A percentile compares a stretch with the other conserved stretches of the same genome.
phyloP scores from a whole-genome alignment of 495 filamentous ascomycete species.

The Talaromyces thailandensis region DNA sequence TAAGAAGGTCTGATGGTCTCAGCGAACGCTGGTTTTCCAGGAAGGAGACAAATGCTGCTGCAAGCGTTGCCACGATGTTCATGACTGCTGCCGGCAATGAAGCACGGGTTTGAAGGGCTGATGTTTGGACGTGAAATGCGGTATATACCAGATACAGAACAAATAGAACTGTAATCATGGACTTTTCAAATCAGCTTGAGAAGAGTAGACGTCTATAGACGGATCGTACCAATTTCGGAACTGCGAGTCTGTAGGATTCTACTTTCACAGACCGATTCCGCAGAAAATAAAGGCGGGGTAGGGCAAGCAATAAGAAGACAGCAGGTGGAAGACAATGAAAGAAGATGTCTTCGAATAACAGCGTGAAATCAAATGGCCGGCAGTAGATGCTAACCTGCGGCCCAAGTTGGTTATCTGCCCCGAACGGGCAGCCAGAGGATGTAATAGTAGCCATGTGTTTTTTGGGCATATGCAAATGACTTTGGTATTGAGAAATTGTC shows the following conservation, averaged over 20 bases:
- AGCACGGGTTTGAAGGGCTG: conserved; percentile 19
- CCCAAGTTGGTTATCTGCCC: conserved; percentile 21
- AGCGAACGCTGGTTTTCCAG: conserved; percentile 46
- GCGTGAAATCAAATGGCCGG: conserved; percentile 26
- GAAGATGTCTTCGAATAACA: conserved; percentile 26
- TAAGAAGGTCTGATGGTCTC: conserved; percentile 50
- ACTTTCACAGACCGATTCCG: conserved; percentile 17
- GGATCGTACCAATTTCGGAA: conserved; percentile 16
- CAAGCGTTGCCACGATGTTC: conserved; percentile 27
- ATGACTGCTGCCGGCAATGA: conserved; percentile 40
- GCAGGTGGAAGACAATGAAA: conserved; percentile 18
- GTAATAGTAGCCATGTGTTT: background rate
- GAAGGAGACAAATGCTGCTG: conserved; percentile 40
- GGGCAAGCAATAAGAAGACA: conserved; percentile 17
- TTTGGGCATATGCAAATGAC: background rate
- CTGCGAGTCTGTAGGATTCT: conserved; percentile 16
- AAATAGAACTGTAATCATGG: conserved; percentile 9
- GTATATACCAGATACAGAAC: conserved; percentile 18
- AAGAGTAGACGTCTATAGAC: background rate
- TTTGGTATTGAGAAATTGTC: background rate
- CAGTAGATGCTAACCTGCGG: conserved; percentile 17
- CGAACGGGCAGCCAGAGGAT: background rate
- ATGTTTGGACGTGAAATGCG: conserved; percentile 10
- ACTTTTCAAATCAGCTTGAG: background rate
- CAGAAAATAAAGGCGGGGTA: conserved; percentile 15